These are phyloP conservation scores for Ustilago vetiveriae DNA, from an alignment of 1,284 basidiomycete species.

Conservation along the genomic window DNA sequence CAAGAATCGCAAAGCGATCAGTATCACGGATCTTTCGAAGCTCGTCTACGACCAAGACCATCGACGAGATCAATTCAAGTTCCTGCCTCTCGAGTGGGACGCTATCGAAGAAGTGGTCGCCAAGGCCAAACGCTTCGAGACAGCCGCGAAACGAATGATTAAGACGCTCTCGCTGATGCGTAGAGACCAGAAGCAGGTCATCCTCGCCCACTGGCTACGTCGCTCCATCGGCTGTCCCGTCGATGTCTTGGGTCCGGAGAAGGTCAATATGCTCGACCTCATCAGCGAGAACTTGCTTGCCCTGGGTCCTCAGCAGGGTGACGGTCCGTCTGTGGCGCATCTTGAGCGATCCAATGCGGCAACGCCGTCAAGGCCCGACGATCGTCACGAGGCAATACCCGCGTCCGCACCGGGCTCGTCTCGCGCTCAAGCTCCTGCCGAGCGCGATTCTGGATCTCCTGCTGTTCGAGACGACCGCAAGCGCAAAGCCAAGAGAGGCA, in stretches of 20 bases:
- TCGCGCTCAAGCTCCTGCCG: constrained; percentile 8
- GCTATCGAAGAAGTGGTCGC: constrained; percentile 46
- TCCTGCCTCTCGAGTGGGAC: constrained; percentile 48
- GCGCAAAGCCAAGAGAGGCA: constrained; percentile 57
- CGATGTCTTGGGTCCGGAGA: constrained; percentile 50
- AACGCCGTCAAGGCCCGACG: constrained; percentile 21
- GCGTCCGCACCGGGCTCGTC: constrained; percentile 11
- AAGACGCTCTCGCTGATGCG: constrained; percentile 52
- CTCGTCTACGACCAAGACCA: constrained; percentile 45
- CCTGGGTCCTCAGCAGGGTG: constrained; percentile 8
- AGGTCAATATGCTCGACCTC: constrained; percentile 42
- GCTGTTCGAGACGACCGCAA: constrained; percentile 39
- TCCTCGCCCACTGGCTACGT: constrained; percentile 48
- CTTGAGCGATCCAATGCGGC: constrained; percentile 10
- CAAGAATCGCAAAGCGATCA: constrained; percentile 32
- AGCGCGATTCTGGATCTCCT: constrained; percentile 31
- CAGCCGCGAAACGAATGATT: constrained; percentile 49
- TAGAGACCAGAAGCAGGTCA: constrained; percentile 31
- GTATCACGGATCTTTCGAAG: constrained; percentile 31
- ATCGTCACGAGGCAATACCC: constrained; percentile 5
- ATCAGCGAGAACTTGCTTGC: constrained; percentile 32
- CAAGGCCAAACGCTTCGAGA: constrained; percentile 44
- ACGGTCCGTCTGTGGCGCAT: constrained; percentile 6
- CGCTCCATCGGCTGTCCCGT: constrained; percentile 51
- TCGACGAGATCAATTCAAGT: constrained; percentile 42